Evolutionary conservation across 805 yeast genomes (phyloP), one percentile per base, ranked within the genome.

Genomic region (Candida yuanshanica): DNA sequence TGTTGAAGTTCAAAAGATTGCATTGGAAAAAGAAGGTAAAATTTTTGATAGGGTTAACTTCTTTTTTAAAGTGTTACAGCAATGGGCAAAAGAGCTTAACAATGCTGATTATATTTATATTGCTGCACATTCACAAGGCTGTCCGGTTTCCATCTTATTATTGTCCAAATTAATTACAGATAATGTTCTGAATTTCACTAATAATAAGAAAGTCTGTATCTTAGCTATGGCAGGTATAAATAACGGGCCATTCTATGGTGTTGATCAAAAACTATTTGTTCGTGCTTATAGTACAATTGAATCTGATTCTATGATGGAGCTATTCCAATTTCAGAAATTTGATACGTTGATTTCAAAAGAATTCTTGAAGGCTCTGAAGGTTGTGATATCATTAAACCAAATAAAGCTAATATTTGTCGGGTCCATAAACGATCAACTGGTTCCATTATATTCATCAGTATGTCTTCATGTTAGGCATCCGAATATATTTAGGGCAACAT

Each of bases 221-320:
- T 64, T 91, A 37, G 91, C 91, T 4, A 91, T 91, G 99, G 98
- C 98, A 0, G 98, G 98, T 1, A 78, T 90, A 20, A 87, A 89
- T 52, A 79, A 87, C 58, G 99, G 99, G 0, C 99, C 99, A 2
- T 85, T 87, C 56, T 87, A 80, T 50, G 97, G 97, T 0, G 77
- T 79, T 52, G 98, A 93, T 57, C 89, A 87, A 59, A 79, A 81
- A 9, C 65, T 89, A 20, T 75, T 90, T 46, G 81, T 91, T 62
- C 75, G 89, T 48, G 96, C 97, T 0, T 89, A 89, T 55, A 82
- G 95, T 1, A 80, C 95, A 0, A 83, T 91, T 45, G 99, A 93
- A 57, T 84, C 81, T 50, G 95, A 84, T 40, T 86, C 97, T 0
- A 62, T 91, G 64, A 65, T 74, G 51, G 99, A 91, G 60, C 66